phyloP scores from a whole-genome alignment of 768 basidiomycete species.

The Mycena vitilis region DNA sequence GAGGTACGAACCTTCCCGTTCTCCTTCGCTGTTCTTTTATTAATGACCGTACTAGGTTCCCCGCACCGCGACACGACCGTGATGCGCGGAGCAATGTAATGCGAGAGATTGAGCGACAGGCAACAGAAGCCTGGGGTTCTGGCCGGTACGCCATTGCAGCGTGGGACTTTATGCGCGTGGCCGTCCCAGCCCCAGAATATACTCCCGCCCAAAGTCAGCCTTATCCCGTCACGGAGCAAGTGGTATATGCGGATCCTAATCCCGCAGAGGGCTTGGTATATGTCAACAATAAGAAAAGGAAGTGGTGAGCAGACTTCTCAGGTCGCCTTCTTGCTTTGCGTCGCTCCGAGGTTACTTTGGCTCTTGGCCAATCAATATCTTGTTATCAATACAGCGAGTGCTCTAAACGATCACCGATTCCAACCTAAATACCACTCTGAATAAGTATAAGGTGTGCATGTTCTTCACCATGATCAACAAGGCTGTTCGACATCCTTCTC shows the following conservation, averaged over 20 bases:
- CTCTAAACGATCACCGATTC: constrained; percentile 14
- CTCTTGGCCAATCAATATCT: constrained; percentile 19
- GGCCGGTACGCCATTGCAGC: constrained; percentile 61
- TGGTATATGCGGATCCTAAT: constrained; percentile 38
- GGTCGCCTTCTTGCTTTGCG: constrained; percentile 21
- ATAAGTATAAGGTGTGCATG: constrained; percentile 23
- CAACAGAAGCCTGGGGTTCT: constrained; percentile 67
- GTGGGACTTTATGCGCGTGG: constrained; percentile 66
- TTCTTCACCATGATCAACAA: constrained; percentile 12
- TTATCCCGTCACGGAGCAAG: constrained; percentile 22
- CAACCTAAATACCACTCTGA: constrained; percentile 16
- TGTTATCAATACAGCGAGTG: constrained; percentile 12
- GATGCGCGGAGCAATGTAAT: constrained; percentile 60
- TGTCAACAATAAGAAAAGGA: constrained; percentile 39
- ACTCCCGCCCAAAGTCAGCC: constrained; percentile 5
- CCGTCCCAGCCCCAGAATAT: constrained; percentile 46
- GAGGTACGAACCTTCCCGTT: constrained; percentile 59
- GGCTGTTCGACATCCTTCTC: constrained; percentile 29
- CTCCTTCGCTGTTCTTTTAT: constrained; percentile 12
- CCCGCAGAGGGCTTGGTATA: constrained; percentile 41
- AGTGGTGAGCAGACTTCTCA: constrained; percentile 32
- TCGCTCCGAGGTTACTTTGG: constrained; percentile 25
- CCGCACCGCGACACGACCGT: constrained; percentile 55
- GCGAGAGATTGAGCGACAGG: constrained; percentile 71
- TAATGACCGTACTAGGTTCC: constrained; percentile 55